Evolutionary conservation across 805 yeast species (phyloP).

Genomic region (Blastobotrys attinorum): DNA sequence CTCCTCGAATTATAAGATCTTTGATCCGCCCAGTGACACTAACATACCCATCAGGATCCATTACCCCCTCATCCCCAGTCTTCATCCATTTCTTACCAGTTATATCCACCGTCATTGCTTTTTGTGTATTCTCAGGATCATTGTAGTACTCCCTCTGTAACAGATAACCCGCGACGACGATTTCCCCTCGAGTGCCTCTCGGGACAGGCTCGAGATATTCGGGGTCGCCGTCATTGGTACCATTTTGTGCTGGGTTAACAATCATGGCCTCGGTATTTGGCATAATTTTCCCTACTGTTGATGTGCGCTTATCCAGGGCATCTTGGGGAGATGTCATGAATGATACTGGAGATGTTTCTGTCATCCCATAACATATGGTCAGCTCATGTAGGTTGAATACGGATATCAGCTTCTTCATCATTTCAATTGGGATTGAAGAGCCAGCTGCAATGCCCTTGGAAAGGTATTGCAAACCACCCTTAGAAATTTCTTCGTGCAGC

Average conservation of each 20-base stretch:
- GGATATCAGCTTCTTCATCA: slow-evolving; percentile 19
- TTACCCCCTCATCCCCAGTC: slow-evolving; percentile 26
- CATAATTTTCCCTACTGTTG: slow-evolving; percentile 24
- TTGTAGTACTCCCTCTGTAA: slow-evolving; percentile 21
- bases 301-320: slow-evolving; percentile 19
- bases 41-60: slow-evolving; percentile 24
- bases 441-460: slow-evolving; percentile 28
- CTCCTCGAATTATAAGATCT: slow-evolving; percentile 27
- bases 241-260: slow-evolving; percentile 11
- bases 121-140: slow-evolving; percentile 21
- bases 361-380: slow-evolving; percentile 28
- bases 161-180: slow-evolving; percentile 24
- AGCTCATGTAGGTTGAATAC: slow-evolving; percentile 19
- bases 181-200: slow-evolving; percentile 21
- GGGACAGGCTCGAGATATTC: slow-evolving; percentile 20
- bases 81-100: slow-evolving; percentile 24
- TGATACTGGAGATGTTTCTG: slow-evolving; percentile 26
- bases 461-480: slow-evolving; percentile 20
- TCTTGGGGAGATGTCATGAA: slow-evolving; percentile 25
- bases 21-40: slow-evolving; percentile 27
- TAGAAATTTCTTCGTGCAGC: slow-evolving; percentile 15
- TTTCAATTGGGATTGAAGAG: slow-evolving; percentile 26
- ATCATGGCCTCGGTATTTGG: slow-evolving; percentile 25
- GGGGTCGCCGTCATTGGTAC: slow-evolving; percentile 2
- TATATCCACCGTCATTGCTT: slow-evolving; percentile 20